These are phyloP conservation scores for Erigeron philadelphicus DNA, from an alignment of 140 eudicot species.

Conservation along the genomic window DNA sequence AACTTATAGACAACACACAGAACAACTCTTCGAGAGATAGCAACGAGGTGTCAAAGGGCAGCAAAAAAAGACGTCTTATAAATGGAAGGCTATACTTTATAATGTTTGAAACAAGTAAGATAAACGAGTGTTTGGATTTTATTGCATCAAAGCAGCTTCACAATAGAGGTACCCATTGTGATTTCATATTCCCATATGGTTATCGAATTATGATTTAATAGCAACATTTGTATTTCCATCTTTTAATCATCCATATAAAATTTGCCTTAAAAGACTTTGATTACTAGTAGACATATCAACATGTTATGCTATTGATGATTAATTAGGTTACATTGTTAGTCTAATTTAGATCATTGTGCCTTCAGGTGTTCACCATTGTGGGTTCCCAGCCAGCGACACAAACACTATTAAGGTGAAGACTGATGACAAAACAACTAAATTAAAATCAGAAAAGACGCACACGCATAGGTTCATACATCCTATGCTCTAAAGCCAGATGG, in stretches of 20 bases:
- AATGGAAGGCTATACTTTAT: conserved; percentile 67
- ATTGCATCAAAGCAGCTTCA: conserved; percentile 63
- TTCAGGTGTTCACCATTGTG: conserved; percentile 49
- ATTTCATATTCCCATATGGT: not conserved
- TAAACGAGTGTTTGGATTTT: conserved; percentile 68
- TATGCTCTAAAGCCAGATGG: conserved; percentile 12
- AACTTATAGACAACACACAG: conserved; percentile 25
- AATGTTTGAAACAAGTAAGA: conserved; percentile 80
- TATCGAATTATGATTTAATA: not conserved
- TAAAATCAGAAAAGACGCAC: conserved; percentile 8
- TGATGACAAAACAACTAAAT: conserved; percentile 11
- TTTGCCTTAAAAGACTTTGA: not conserved
- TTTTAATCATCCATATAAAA: not conserved
- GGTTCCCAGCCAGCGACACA: conserved; percentile 35
- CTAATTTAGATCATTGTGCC: conserved; percentile 22
- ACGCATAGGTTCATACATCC: conserved; percentile 15
- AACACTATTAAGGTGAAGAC: conserved; percentile 55
- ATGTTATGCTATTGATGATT: not conserved
- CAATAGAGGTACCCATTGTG: conserved; percentile 43
- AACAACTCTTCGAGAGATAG: conserved; percentile 29
- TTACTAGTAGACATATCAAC: not conserved
- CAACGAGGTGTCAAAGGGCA: conserved; percentile 25
- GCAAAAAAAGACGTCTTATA: conserved; percentile 21
- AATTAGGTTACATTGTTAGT: not conserved
- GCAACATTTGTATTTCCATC: conserved; percentile 6